A percentile compares a stretch with the other conserved stretches of the same genome.
phyloP scores from a whole-genome alignment of 176 grass and related monocot genomes.

The Rhipidocladum racemiflorum region DNA sequence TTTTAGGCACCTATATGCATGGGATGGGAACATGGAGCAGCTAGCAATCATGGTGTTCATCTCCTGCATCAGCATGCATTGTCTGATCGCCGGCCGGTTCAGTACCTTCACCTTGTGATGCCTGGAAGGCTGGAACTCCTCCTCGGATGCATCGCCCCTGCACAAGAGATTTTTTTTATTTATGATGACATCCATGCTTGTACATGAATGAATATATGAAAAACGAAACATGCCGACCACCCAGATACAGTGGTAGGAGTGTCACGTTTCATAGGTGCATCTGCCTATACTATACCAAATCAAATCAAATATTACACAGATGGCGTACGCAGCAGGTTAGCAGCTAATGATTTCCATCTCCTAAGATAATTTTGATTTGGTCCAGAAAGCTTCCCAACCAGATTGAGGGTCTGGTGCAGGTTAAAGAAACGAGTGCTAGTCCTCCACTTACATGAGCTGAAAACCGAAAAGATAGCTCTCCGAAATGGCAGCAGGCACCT shows the following conservation, averaged over 20 bases:
- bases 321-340: background rate
- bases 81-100: too few species aligned
- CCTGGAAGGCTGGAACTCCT: too few species aligned
- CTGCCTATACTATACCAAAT: background rate
- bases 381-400: conserved; percentile 1
- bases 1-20: too few species aligned
- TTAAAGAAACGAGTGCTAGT: background rate
- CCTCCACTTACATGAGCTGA: background rate
- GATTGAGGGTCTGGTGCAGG: background rate
- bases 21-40: too few species aligned
- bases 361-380: background rate
- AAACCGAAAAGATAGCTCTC: background rate
- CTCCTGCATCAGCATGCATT: too few species aligned
- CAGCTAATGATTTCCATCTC: background rate
- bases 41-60: background rate
- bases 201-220: background rate
- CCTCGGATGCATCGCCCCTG: too few species aligned
- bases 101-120: too few species aligned
- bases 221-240: too few species aligned
- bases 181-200: too few species aligned
- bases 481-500: background rate
- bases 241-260: too few species aligned
- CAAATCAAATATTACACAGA: background rate
- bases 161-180: too few species aligned
- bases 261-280: background rate